Conservation (phyloP, 345 rosid genomes). For the Salix koriyanagi region DNA sequence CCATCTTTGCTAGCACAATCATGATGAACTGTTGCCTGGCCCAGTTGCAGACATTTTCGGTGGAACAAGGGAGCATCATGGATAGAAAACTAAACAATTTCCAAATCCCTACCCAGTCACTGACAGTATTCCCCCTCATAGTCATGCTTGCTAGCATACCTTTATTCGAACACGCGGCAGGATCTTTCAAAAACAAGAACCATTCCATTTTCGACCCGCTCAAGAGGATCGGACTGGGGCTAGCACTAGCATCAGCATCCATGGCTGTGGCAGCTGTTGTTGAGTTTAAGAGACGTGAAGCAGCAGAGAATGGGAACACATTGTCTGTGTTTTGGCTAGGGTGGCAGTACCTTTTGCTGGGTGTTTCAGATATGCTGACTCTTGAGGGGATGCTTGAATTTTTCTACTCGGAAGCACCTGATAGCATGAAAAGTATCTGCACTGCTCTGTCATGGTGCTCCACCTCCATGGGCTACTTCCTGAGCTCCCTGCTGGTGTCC, state of each 20-base stretch:
- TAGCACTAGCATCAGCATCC: slow-evolving; percentile 42
- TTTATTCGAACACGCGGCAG: slow-evolving; percentile 29
- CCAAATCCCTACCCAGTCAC: slow-evolving; percentile 49
- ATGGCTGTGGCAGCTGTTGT: slow-evolving; percentile 52
- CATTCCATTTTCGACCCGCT: slow-evolving; percentile 29
- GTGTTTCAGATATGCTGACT: slow-evolving; percentile 52
- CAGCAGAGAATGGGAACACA: slow-evolving; percentile 6
- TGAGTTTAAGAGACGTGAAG: slow-evolving; percentile 37
- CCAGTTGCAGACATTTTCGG: slow-evolving; percentile 54
- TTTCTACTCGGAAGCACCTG: slow-evolving; percentile 52
- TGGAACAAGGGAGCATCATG: slow-evolving; percentile 54
- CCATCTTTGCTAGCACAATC: slow-evolving; percentile 60
- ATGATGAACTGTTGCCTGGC: slow-evolving; percentile 60
- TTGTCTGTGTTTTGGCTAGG: slow-evolving; percentile 55
- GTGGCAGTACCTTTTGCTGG: slow-evolving; percentile 46
- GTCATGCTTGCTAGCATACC: slow-evolving; percentile 46
- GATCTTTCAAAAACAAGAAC: neutral
- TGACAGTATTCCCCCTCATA: slow-evolving; percentile 38
- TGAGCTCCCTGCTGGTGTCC: slow-evolving; percentile 44
- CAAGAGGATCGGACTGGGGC: slow-evolving; percentile 45
- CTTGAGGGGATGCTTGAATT: slow-evolving; percentile 66
- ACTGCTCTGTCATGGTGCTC: slow-evolving; percentile 62
- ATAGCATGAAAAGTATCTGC: slow-evolving; percentile 44
- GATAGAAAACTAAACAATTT: slow-evolving; percentile 33
- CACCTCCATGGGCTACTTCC: slow-evolving; percentile 48